Evolutionary conservation across 805 yeast genomes (phyloP).

Genomic region (Yarrowia deformans): DNA sequence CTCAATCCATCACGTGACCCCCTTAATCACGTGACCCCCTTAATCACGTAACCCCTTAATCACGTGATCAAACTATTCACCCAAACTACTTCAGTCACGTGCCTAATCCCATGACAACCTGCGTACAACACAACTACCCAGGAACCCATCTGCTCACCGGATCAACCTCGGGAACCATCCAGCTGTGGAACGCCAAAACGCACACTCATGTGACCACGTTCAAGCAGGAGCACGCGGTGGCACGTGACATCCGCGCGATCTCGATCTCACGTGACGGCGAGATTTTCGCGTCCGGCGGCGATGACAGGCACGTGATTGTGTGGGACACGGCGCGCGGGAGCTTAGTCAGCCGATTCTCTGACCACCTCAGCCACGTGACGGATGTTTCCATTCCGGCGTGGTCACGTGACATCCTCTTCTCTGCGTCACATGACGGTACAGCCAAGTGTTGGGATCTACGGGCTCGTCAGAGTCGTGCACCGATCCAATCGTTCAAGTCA

Average conservation of each 20-base stretch:
- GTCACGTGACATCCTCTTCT: conserved; percentile 48
- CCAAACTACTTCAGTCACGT: background rate
- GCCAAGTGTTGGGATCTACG: conserved; percentile 51
- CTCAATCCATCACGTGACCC: background rate
- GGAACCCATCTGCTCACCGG: conserved; percentile 10
- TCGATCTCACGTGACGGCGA: conserved; percentile 8
- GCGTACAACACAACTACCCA: conserved; percentile 11
- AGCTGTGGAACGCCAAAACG: conserved; percentile 16
- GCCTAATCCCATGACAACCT: background rate
- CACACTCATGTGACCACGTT: conserved; percentile 26
- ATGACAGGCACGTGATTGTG: conserved; percentile 47
- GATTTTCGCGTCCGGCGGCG: conserved; percentile 49
- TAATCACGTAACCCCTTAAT: background rate
- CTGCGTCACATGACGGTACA: conserved; percentile 49
- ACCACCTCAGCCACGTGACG: conserved; percentile 17
- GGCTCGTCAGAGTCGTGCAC: conserved; percentile 43
- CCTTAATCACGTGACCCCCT: background rate
- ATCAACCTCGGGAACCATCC: background rate
- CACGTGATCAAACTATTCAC: background rate
- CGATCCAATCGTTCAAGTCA: conserved; percentile 52
- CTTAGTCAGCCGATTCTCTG: conserved; percentile 42
- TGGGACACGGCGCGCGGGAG: conserved; percentile 49
- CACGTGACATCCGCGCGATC: background rate
- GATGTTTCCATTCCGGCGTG: conserved; percentile 7
- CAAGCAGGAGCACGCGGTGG: background rate